Evolutionary conservation across 768 basidiomycete genomes (phyloP), one percentile per base, ranked within the genome.

Genomic region (Scleroderma citrinum): DNA sequence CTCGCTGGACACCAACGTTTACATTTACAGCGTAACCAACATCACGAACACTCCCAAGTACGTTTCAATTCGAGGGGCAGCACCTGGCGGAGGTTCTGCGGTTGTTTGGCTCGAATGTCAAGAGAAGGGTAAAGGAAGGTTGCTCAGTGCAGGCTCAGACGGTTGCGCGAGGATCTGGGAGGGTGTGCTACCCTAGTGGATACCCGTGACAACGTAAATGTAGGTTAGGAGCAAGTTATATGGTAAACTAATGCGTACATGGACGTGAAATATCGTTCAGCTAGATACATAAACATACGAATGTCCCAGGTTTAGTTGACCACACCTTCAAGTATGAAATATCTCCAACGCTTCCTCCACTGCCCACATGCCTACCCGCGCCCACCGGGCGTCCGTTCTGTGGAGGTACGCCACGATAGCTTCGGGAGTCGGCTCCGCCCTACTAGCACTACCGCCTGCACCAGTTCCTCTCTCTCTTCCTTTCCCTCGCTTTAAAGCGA

Each of bases 1-100:
- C 11, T 90, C 92, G 17, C 75, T 95, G n/a, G 95, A 98, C 64
- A 94, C 93, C 26, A 81, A 92, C 56, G 81, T 95, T 5, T 96
- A 92, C 60, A 69, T 97, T 21, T 97, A 89, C 82, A 83, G 84
- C 54, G 81, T 91, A 14, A 26, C 23, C 26, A 70, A 70, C 38
- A 77, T 91, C 13, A 24, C 40, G 26, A 70, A 69, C 39, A 77
- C 55, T 20, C 23, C 50, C n/a, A 82, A 77, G 66, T 88, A 87
- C 56, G 80, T 92, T 31, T 76, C 83, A 23, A 83, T 97, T 63
- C 85, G 83, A 74, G 92, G 92, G 52, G 92, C 89, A 1, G 82
- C 82, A 32, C 82, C 90, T 5, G 89, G 92, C 12, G 93, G 94
- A 8, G 85, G 92, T 2, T 84, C 83, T 51, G 76, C 77, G 17